These are phyloP conservation scores for Pachysolen tannophilus DNA, from an alignment of 805 yeast species.

Conservation along the genomic window DNA sequence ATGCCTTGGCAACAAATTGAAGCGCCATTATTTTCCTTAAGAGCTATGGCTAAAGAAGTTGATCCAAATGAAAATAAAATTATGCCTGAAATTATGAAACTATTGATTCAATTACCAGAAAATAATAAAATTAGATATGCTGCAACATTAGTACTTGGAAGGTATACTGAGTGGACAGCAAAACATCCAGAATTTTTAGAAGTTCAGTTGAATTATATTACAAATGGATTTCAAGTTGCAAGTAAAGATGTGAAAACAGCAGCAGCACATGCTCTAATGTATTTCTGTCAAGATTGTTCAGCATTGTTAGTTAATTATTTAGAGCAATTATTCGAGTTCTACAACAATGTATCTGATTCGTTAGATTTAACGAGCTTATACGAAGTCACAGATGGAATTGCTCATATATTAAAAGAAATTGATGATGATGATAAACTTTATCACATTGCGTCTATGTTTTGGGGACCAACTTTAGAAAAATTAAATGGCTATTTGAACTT, in stretches of 20 bases:
- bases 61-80: constrained; percentile 52
- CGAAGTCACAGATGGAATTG: constrained; percentile 85
- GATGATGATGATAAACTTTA: constrained; percentile 40
- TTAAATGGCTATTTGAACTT: constrained; percentile 19
- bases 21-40: constrained; percentile 80
- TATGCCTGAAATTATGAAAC: constrained; percentile 70
- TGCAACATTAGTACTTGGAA: constrained; percentile 86
- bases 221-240: constrained; percentile 52
- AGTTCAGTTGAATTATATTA: constrained; percentile 77
- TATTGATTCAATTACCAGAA: constrained; percentile 66
- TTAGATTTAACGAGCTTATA: constrained; percentile 63
- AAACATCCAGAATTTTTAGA: constrained; percentile 78
- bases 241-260: constrained; percentile 60
- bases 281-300: constrained; percentile 88
- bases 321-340: constrained; percentile 70
- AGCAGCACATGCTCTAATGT: constrained; percentile 90
- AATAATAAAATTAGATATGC: constrained; percentile 86
- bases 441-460: constrained; percentile 51
- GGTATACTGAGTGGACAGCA: constrained; percentile 94
- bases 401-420: constrained; percentile 66
- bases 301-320: constrained; percentile 52
- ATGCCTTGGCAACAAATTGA: constrained; percentile 78
- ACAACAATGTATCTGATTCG: constrained; percentile 42
- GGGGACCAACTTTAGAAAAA: constrained; percentile 53
- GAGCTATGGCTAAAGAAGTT: constrained; percentile 94